Conservation (phyloP, 2,329 filamentous ascomycete species). For the Balansia obtecta region DNA sequence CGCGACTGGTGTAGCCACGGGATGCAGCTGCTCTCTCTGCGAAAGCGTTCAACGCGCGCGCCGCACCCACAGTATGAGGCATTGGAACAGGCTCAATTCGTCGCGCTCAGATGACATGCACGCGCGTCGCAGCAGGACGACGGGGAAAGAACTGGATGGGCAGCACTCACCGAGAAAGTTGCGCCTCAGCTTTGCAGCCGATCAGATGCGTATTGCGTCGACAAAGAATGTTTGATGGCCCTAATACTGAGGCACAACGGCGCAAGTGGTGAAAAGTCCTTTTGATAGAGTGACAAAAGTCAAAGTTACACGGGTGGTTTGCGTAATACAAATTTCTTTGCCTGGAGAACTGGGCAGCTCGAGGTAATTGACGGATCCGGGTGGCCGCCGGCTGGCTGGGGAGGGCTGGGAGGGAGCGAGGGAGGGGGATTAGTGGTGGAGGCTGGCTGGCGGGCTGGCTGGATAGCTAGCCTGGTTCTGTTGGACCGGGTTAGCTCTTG, state of each 20-base stretch:
- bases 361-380: constrained; percentile 8
- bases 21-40: too few species aligned
- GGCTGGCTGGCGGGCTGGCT: constrained; percentile 1
- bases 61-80: constrained; percentile 6
- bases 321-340: constrained; percentile 13
- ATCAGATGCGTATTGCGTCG: constrained; percentile 12
- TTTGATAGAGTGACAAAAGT: constrained; percentile 8
- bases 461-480: not conserved
- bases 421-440: not conserved
- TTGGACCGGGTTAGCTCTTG: not conserved
- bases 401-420: too few species aligned
- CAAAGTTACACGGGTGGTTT: constrained; percentile 14
- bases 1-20: constrained; percentile 11
- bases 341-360: constrained; percentile 6
- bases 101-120: constrained; percentile 1
- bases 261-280: constrained; percentile 8
- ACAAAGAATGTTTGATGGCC: constrained; percentile 10
- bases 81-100: constrained; percentile 3
- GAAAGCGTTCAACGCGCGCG: constrained; percentile 9
- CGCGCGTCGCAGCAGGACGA: not conserved
- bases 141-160: constrained; percentile 10
- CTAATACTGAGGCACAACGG: constrained; percentile 9
- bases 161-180: constrained; percentile 24
- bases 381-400: not conserved
- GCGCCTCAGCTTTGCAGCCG: constrained; percentile 14